Base-by-base conservation (phyloP, 2,329 filamentous ascomycete species). In the Rhexocercosporidium sp. region DNA sequence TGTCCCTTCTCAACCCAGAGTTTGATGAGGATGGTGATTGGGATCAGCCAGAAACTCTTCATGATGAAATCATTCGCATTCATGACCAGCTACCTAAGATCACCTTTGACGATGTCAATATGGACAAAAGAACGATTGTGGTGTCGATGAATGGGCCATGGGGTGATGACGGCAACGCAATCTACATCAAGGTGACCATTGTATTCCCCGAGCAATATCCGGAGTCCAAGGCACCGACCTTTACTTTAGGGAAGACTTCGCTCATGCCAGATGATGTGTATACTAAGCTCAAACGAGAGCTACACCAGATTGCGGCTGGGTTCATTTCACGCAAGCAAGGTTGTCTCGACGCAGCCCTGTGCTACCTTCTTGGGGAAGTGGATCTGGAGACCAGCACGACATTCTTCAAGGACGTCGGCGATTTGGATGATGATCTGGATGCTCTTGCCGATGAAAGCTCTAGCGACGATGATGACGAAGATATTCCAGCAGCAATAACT, bases 391-490 rank as follows among this genome's bases (percentile, higher is more conserved):
- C 81, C 51, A 89, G 87, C 73, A 87, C 86, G 7, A 85, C 84
- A 0, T 89, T 90, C 74, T 87, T 88, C 69, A 87, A 87, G 69
- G 65, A 82, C 78, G 78, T 79, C 57, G 79, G 82, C 54, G 86
- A 90, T 12, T 84, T 88, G 70, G 89, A 92, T 70, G 87, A 87
- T 63, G 75, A 78, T 73, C 75, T 86, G 6, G 86, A 85, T 66
- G 86, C 81, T 3, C 78, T 88, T 41, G 85, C 82, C 34, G 91
- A 92, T 66, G 93, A 96, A 71, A 95, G 92, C 71, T 97, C 93
- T 3, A 96, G 92, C 73, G 91, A 93, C 69, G 91, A 93, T 68
- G 92, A 94, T 71, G 92, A 94, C 57, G 80, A 79, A 14, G 71
- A 77, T 69, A 76, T 77, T 53, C 76, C 76, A 31, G 70, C 75